Conservation (phyloP, 345 rosid genomes). For the Physaria fendleri region DNA sequence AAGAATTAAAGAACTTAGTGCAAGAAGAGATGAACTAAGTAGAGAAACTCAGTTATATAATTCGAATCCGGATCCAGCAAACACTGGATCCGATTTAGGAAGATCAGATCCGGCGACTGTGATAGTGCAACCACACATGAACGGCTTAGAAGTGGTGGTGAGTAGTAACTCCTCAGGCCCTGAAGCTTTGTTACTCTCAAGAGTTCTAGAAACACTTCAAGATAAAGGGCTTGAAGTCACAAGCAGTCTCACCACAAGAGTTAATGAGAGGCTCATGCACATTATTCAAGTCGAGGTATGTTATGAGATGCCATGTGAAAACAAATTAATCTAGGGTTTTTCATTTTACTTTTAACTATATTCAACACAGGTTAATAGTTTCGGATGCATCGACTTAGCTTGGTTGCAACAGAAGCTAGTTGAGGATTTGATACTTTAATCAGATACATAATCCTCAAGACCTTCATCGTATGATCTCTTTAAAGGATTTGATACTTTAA, state of each 20-base stretch:
- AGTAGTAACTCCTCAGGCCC: slow-evolving; percentile 14
- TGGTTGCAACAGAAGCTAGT: slow-evolving; percentile 35
- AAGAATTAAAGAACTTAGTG: slow-evolving; percentile 13
- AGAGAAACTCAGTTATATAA: slow-evolving; percentile 2
- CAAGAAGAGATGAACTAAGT: slow-evolving; percentile 33
- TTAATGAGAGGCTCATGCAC: slow-evolving; percentile 28
- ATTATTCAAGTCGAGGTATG: slow-evolving; percentile 41
- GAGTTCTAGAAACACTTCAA: slow-evolving; percentile 27
- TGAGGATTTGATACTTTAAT: slow-evolving; percentile 22
- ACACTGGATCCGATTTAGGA: slow-evolving; percentile 16
- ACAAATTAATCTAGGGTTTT: neutral
- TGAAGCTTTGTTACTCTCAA: slow-evolving; percentile 30
- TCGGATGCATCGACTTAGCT: slow-evolving; percentile 21
- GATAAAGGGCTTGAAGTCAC: slow-evolving; percentile 33
- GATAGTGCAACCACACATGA: slow-evolving; percentile 23
- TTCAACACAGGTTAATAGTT: slow-evolving; percentile 41
- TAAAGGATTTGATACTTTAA: slow-evolving; percentile 29
- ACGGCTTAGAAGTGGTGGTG: slow-evolving; percentile 35
- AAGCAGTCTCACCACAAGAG: slow-evolving; percentile 29
- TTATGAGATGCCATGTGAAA: too few relatives aligned
- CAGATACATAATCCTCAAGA: neutral
- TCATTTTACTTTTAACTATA: too few relatives aligned
- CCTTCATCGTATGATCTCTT: too few relatives aligned
- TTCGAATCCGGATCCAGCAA: slow-evolving; percentile 12
- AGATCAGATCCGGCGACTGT: slow-evolving; percentile 8